Base-by-base conservation (phyloP, 1,284 basidiomycete species). In the Clitocybe nebularis region DNA sequence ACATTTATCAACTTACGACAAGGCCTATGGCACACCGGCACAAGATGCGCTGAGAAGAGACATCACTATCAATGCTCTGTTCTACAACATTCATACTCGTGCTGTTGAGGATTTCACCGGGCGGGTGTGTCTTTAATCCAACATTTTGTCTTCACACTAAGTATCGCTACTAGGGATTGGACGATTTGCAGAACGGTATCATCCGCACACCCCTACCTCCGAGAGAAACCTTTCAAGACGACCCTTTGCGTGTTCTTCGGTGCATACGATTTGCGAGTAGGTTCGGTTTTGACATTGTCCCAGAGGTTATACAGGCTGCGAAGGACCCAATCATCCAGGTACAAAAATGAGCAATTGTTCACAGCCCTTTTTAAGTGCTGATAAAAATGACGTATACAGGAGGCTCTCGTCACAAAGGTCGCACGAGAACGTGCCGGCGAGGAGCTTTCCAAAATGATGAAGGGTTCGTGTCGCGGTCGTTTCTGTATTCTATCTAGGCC, bases 21-120 rank as follows among this genome's bases (percentile, higher is more conserved):
- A 96, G 93, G 74, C 77, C 21, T 95, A 95, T 46, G 96, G 96
- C 1, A 97, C 95, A 1, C 93, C 96, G 0, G 58, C 88, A 11
- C 81, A 99, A 66, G 96, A 99, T 61, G 94, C 96, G 0, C 61
- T 89, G 36, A 72, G 96, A 25, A 75, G 96, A 52, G 96, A 99
- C 61, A 83, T 91, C 22, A 99, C 96, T 0, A 95, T 99, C 63
- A 99, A 99, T 59, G 75, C 96, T 0, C 67, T 99, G 9, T 98
- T 99, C 66, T 99, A 94, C 69, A 99, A 99, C 51, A 79, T 99
- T 0, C 93, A 98, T 56, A 84, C 88, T 1, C 74, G 83, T n/a
- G 54, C 69, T 7, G 84, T 99, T 1, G 96, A 99, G 61, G 96
- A 99, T 63, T 79, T 79, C 55, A 97, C 93, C 1, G 79, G 75